Evolutionary conservation across 345 rosid genomes (phyloP), one percentile per base, ranked within the genome.

Genomic region (Dipteronia sinensis): DNA sequence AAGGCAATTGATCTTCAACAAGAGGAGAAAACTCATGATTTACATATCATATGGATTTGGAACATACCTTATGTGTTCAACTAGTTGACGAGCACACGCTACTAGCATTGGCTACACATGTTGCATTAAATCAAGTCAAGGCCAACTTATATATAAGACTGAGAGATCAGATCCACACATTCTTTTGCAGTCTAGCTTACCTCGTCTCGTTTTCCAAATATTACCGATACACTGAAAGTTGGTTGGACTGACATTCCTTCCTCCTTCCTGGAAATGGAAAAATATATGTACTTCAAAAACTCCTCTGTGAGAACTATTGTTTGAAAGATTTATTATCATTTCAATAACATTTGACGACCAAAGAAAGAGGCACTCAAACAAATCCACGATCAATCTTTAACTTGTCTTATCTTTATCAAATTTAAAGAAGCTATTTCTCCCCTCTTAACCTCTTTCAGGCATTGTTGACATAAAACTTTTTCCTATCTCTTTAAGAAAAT

Each of bases 171-270:
- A 42, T 27, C 23, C 46, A 74, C 40, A 77, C 27, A 68, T 47
- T 34, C 55, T 42, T 38, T 11, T 55, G 23, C 53, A 76, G 55
- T 65, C 49, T 10, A 11, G 19, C 71, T 77, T 86, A 92, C 99
- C 92, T 92, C 95, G 62, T 96, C 94, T 72, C 98, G 90, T 85
- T 94, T 94, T 76, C 99, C 97, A 69, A 96, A 92, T 76, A 94
- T 80, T 71, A 94, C 95, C 16, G 97, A 92, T 47, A 96, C 97
- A 71, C 68, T 91, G 79, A 84, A 96, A 58, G 94, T 94, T 62
- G 98, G 97, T 77, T 91, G 78, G 55, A 82, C 80, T 20, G 97
- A 85, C 84, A 96, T 83, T 69, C 94, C 97, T 85, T 90, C 93
- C 81, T 96, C 99, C 80, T 94, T 96, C 85, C 99, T 93, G 80